A percentile compares a stretch with the other conserved stretches of the same genome.
Evolutionary conservation across 1,284 basidiomycete genomes (phyloP).

Genomic region (Boletus hoseneyae): DNA sequence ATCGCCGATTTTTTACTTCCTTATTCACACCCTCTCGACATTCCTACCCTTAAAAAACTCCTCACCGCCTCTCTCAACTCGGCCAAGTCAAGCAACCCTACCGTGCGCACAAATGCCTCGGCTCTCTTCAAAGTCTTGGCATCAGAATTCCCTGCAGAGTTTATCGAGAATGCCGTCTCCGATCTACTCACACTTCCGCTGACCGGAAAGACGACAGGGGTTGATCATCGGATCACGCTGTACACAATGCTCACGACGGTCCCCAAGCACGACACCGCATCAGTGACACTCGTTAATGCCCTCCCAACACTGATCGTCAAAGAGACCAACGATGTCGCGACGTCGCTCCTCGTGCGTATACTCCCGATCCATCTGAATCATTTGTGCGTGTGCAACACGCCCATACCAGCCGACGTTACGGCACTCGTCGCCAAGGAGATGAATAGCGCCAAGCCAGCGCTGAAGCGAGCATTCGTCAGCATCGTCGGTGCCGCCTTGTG

Average conservation of each 20-base stretch:
- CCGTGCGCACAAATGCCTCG: slow-evolving; percentile 58
- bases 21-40: slow-evolving; percentile 54
- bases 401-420: slow-evolving; percentile 44
- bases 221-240: slow-evolving; percentile 81
- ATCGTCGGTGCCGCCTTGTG: slow-evolving; percentile 53
- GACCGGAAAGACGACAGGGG: slow-evolving; percentile 78
- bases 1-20: slow-evolving; percentile 53
- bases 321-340: slow-evolving; percentile 71
- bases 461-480: slow-evolving; percentile 51
- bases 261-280: slow-evolving; percentile 49
- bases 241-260: slow-evolving; percentile 73
- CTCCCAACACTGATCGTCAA: slow-evolving; percentile 67
- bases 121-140: slow-evolving; percentile 61
- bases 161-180: slow-evolving; percentile 45
- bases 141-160: slow-evolving; percentile 28
- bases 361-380: slow-evolving; percentile 59
- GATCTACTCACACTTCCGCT: slow-evolving; percentile 75
- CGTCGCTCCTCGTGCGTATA: slow-evolving; percentile 50
- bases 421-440: slow-evolving; percentile 68
- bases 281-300: slow-evolving; percentile 52
- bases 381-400: slow-evolving; percentile 39
- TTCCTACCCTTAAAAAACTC: slow-evolving; percentile 58
- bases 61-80: slow-evolving; percentile 64
- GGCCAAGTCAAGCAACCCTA: slow-evolving; percentile 74
- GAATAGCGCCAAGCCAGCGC: slow-evolving; percentile 48